These are phyloP conservation scores for Teratosphaeria destructans DNA, from an alignment of 2,329 filamentous ascomycete species.

Conservation along the genomic window DNA sequence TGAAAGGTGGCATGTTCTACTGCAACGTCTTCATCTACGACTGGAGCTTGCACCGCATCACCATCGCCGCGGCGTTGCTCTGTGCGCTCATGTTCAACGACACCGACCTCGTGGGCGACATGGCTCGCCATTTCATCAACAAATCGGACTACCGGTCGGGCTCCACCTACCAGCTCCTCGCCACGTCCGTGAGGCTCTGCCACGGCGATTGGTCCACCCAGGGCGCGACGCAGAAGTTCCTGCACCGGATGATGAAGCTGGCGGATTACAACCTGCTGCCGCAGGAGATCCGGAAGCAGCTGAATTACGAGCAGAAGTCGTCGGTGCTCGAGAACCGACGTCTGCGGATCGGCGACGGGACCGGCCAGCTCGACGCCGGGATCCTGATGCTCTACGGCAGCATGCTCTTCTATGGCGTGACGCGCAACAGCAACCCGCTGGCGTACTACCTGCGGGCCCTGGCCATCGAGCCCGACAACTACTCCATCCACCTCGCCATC, in stretches of 20 bases:
- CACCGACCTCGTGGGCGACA: constrained; percentile 60
- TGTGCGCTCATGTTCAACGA: constrained; percentile 77
- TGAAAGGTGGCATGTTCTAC: constrained; percentile 62
- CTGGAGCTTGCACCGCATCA: constrained; percentile 15
- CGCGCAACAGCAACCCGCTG: constrained; percentile 48
- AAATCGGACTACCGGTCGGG: constrained; percentile 60
- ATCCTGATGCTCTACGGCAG: constrained; percentile 84
- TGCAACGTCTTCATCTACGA: constrained; percentile 71
- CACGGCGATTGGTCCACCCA: constrained; percentile 62
- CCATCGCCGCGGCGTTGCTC: constrained; percentile 27
- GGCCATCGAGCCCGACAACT: constrained; percentile 64
- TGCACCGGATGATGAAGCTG: constrained; percentile 81
- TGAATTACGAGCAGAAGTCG: constrained; percentile 32
- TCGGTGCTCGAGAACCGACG: constrained; percentile 26
- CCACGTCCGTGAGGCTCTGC: constrained; percentile 64
- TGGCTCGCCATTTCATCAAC: constrained; percentile 75
- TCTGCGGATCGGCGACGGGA: constrained; percentile 19
- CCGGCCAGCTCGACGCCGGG: constrained; percentile 59
- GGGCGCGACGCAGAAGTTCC: constrained; percentile 76
- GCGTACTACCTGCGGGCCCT: constrained; percentile 67
- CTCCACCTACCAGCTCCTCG: constrained; percentile 75
- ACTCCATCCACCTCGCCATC: constrained; percentile 69
- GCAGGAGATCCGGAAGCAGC: constrained; percentile 37
- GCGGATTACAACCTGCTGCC: constrained; percentile 62
- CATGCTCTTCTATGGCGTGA: constrained; percentile 35